phyloP scores from a whole-genome alignment of 176 grass and related monocot genomes.

The Oryza glaberrima region DNA sequence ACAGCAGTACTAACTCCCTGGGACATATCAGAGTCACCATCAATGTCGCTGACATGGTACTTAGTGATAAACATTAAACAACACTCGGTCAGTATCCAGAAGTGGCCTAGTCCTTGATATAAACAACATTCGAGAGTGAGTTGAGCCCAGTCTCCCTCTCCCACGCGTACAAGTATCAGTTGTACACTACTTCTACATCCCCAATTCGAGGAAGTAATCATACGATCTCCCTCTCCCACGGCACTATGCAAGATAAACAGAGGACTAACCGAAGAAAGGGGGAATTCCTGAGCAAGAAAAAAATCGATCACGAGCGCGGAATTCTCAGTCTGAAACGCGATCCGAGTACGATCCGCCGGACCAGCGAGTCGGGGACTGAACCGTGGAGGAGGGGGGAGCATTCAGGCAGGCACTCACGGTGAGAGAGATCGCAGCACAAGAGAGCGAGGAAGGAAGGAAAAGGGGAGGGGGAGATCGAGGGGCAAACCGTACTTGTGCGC shows the following conservation, averaged over 20 bases:
- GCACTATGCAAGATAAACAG: background rate
- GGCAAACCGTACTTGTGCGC: slow-evolving; percentile 69
- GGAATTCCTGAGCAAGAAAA: background rate
- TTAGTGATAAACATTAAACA: background rate
- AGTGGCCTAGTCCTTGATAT: background rate
- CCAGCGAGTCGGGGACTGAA: background rate
- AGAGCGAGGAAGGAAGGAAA: background rate
- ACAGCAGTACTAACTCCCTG: background rate
- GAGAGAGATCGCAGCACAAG: too few relatives aligned
- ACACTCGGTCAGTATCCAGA: background rate
- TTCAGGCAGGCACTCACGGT: too few relatives aligned
- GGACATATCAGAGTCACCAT: background rate
- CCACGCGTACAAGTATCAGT: background rate
- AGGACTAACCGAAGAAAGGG: background rate
- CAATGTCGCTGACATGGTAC: background rate
- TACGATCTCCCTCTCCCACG: background rate
- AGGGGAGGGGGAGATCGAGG: background rate
- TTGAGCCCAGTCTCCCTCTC: background rate
- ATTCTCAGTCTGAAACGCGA: background rate
- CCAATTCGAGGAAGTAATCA: background rate
- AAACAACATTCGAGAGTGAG: background rate
- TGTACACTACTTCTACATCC: background rate
- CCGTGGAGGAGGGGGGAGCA: too few relatives aligned
- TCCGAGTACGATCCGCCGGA: background rate
- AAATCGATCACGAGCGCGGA: background rate